A percentile compares a stretch with the other conserved stretches of the same genome.
Evolutionary conservation across 108 stramenopile genomes (phyloP).

Genomic region (Parmales sp.): DNA sequence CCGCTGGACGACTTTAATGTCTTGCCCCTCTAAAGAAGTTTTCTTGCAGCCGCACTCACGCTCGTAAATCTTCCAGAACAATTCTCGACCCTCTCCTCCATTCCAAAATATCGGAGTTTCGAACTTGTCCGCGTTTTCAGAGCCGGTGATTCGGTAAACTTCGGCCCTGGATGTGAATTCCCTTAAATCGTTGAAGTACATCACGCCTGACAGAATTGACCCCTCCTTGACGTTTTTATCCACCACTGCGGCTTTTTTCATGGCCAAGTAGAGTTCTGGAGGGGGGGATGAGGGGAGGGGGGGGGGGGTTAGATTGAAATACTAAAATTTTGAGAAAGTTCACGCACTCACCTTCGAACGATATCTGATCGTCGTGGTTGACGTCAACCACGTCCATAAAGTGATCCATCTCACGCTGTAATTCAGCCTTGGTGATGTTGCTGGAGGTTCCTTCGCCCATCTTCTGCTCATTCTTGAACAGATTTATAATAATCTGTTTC

Average conservation of each 20-base stretch:
- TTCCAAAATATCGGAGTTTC: background rate
- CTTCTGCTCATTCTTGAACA: background rate
- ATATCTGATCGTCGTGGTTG: background rate
- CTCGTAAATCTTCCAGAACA: background rate
- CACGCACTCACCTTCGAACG: no score
- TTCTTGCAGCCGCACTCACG: background rate
- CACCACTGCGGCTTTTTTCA: background rate
- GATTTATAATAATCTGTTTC: background rate
- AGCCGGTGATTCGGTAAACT: background rate
- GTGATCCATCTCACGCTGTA: background rate
- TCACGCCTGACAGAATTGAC: no score
- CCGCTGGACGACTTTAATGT: background rate
- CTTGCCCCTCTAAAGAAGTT: background rate
- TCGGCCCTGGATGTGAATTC: background rate
- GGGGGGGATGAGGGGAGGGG: no score
- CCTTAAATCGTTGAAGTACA: background rate
- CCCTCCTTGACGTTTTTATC: background rate
- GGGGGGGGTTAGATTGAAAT: no score
- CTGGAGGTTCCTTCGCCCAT: background rate
- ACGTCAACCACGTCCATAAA: conserved; percentile 5
- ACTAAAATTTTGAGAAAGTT: no score
- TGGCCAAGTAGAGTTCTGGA: background rate
- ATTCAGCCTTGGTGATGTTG: background rate
- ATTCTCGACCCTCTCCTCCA: background rate
- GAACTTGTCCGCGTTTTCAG: background rate